Base-by-base conservation (phyloP, 768 basidiomycete species). In the Sarcodon aspratus region DNA sequence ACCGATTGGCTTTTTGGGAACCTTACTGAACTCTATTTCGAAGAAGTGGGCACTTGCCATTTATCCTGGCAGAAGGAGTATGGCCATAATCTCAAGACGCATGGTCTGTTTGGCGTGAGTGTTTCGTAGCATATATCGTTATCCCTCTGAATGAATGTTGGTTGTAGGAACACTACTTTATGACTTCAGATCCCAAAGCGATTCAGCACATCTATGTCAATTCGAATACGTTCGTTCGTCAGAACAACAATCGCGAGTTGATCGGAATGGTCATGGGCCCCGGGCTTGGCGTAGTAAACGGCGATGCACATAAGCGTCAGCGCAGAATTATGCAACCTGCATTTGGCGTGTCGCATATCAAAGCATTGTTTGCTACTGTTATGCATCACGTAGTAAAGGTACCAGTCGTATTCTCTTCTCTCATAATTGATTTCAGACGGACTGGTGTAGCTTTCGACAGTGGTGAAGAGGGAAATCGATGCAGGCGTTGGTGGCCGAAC, bases 131-230 rank as follows among this genome's bases (percentile, higher is more conserved):
- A 15, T 38, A 18, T 13, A 13, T 18, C 4, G 6, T 38, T 38
- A 18, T 38, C 13, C 13, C 3, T 38, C 37, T 13, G 12, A 38
- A 38, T 18, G 13, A 2, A 38, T 13, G 12, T 38, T 18, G 21
- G 21, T 27, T 38, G 12, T 44, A 79, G 77, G 71, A 75, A 53
- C 72, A 78, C 55, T 69, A 73, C n/a, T 60, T 80, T 32, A 59
- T 75, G 44, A 67, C 78, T 48, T 71, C 75, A 31, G 78, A 80
- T 50, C 76, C 75, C 1, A 77, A 77, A 57, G 75, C 77, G 6
- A 61, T 80, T 15, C 74, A 78, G 54, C 72, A 79, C 54, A 72
- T 78, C 21, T 70, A 72, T 48, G 74, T 76, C 48, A 75, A 75
- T n/a, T 72, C 73, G 12, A 73, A 75, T n/a, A 13, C 37, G 37